phyloP scores from a whole-genome alignment of 805 yeast species.

The Starmerella tilneyi region DNA sequence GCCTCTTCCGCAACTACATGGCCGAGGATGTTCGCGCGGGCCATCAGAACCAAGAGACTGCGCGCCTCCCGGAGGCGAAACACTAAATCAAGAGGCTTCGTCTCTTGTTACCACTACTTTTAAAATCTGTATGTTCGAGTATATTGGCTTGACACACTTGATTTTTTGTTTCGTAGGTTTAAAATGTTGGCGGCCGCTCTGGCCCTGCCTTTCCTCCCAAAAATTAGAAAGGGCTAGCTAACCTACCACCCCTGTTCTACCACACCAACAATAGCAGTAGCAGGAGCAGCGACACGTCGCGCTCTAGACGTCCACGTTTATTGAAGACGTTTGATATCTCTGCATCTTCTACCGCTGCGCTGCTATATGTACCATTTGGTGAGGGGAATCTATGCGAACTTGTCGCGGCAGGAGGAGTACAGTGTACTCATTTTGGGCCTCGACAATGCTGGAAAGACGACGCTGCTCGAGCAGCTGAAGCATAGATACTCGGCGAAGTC shows the following conservation, averaged over 20 bases:
- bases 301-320: neutral
- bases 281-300: neutral
- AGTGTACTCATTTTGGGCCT: conserved; percentile 75
- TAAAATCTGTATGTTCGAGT: neutral
- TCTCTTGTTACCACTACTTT: neutral
- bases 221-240: neutral
- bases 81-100: conserved; percentile 16
- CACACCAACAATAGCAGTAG: neutral
- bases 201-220: conserved; percentile 3
- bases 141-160: neutral
- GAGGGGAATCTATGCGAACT: conserved; percentile 48
- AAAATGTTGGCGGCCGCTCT: too few relatives aligned
- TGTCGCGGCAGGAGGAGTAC: conserved; percentile 57
- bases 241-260: too few relatives aligned
- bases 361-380: conserved; percentile 57
- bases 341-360: neutral
- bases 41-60: conserved; percentile 25
- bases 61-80: conserved; percentile 22
- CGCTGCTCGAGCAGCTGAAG: conserved; percentile 59
- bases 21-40: conserved; percentile 23
- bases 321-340: too few relatives aligned
- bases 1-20: conserved; percentile 22
- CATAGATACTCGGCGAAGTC: conserved; percentile 41
- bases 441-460: conserved; percentile 94
- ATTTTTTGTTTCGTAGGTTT: too few relatives aligned